phyloP scores from a whole-genome alignment of 352 stramenopile genomes.

The Plasmopara muralis region DNA sequence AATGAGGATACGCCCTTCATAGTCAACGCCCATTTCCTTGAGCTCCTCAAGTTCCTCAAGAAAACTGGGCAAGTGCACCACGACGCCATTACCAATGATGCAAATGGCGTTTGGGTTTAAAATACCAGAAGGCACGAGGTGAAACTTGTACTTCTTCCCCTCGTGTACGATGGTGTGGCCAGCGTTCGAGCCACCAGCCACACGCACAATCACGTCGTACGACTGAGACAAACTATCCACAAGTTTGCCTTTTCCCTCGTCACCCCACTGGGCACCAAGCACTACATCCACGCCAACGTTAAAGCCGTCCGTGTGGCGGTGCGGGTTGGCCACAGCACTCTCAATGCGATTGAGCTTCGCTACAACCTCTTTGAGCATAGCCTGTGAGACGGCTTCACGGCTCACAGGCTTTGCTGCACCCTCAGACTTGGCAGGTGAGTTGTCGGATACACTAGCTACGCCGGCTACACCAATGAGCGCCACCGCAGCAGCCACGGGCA shows the following conservation, averaged over 20 bases:
- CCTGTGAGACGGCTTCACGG: conserved; percentile 45
- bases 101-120: conserved; percentile 93
- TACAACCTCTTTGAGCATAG: conserved; percentile 78
- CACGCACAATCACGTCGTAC: conserved; percentile 95
- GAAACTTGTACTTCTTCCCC: conserved; percentile 99
- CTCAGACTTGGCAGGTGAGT: conserved; percentile 22
- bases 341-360: conserved; percentile 85
- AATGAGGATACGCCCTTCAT: conserved; percentile 93
- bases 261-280: conserved; percentile 97
- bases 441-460: conserved; percentile 11
- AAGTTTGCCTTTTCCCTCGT: conserved; percentile 99
- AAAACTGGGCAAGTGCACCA: conserved; percentile 96
- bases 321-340: conserved; percentile 77
- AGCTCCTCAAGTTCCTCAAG: conserved; percentile 92
- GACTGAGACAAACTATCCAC: conserved; percentile 90
- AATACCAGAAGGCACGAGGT: conserved; percentile 97
- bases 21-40: conserved; percentile 84
- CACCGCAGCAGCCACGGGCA: conserved; percentile 20
- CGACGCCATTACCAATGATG: conserved; percentile 98
- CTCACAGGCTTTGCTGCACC: conserved; percentile 30
- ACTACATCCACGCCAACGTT: conserved; percentile 88
- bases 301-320: conserved; percentile 55
- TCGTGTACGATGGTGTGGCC: conserved; percentile 99
- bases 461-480: conserved; percentile 28
- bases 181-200: conserved; percentile 97